These are phyloP conservation scores for Lignosus rhinocerotis DNA, from an alignment of 1,284 basidiomycete species.

Conservation along the genomic window DNA sequence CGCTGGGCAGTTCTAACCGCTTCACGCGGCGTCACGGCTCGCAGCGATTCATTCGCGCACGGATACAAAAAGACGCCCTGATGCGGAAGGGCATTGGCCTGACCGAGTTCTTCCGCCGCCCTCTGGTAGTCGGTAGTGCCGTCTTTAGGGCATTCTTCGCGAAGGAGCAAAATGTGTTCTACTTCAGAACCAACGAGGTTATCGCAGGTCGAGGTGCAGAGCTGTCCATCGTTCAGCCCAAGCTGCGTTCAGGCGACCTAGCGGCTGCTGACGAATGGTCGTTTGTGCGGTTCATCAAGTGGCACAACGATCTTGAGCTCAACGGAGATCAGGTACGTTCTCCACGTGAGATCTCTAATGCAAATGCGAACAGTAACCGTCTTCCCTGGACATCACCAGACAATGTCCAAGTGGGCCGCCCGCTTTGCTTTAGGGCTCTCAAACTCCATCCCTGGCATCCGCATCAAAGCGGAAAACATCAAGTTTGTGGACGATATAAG, in stretches of 20 bases:
- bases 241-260: background rate
- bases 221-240: background rate
- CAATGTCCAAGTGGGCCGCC: slow-evolving; percentile 42
- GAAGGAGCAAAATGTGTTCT: slow-evolving; percentile 36
- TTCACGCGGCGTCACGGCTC: slow-evolving; percentile 45
- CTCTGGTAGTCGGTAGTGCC: slow-evolving; percentile 36
- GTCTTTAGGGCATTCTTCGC: slow-evolving; percentile 43
- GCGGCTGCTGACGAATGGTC: background rate
- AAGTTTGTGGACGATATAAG: slow-evolving; percentile 33
- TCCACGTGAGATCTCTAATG: background rate
- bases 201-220: background rate
- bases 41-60: slow-evolving; percentile 37
- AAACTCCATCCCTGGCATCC: slow-evolving; percentile 41
- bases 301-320: slow-evolving; percentile 35
- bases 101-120: slow-evolving; percentile 31
- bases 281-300: slow-evolving; percentile 34
- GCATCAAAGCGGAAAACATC: slow-evolving; percentile 29
- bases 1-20: slow-evolving; percentile 38
- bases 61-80: slow-evolving; percentile 28
- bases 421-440: slow-evolving; percentile 41
- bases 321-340: slow-evolving; percentile 36
- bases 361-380: background rate
- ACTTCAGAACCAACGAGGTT: slow-evolving; percentile 39
- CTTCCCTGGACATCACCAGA: slow-evolving; percentile 28
- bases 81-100: slow-evolving; percentile 22